A percentile compares a stretch with the other conserved stretches of the same genome.
These are phyloP conservation scores for Forsythia viridissima DNA, from an alignment of 257 asterid genomes.

Conservation along the genomic window DNA sequence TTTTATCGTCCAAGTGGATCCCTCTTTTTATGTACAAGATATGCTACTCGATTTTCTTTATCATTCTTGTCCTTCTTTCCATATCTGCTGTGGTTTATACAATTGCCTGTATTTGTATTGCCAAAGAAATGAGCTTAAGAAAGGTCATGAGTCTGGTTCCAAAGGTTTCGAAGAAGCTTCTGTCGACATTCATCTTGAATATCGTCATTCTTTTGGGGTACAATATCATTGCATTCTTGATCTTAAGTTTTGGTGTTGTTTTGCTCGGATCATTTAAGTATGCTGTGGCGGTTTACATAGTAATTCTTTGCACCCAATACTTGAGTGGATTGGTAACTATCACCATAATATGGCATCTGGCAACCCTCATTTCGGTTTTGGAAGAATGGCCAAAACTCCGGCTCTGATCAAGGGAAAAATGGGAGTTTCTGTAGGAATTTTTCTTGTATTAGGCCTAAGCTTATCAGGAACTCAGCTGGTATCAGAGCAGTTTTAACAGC, in stretches of 20 bases:
- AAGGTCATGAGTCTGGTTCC: constrained; percentile 65
- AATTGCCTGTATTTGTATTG: constrained; percentile 72
- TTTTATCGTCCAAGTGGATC: constrained; percentile 57
- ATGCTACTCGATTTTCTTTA: constrained; percentile 55
- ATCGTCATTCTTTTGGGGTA: constrained; percentile 45
- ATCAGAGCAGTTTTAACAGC: constrained; percentile 47
- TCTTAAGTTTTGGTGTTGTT: constrained; percentile 18
- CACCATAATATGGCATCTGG: constrained; percentile 69
- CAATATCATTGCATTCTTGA: constrained; percentile 35
- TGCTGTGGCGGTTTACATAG: constrained; percentile 7
- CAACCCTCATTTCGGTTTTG: constrained; percentile 69
- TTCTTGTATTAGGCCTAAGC: constrained; percentile 31
- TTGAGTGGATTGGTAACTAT: constrained; percentile 52
- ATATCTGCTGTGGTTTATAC: constrained; percentile 87
- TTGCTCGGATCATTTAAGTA: constrained; percentile 6
- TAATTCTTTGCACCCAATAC: constrained; percentile 21
- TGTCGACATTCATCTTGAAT: constrained; percentile 60
- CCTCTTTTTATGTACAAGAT: constrained; percentile 54
- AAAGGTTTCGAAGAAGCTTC: constrained; percentile 74
- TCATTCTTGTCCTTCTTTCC: constrained; percentile 63
- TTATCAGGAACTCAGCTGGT: constrained; percentile 39
- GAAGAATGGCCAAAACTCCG: constrained; percentile 72
- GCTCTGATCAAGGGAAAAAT: constrained; percentile 61
- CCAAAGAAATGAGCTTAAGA: constrained; percentile 52
- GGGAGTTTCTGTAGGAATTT: constrained; percentile 44